Base-by-base conservation (phyloP, 2,329 filamentous ascomycete genomes). In the Fusarium annulatum region DNA sequence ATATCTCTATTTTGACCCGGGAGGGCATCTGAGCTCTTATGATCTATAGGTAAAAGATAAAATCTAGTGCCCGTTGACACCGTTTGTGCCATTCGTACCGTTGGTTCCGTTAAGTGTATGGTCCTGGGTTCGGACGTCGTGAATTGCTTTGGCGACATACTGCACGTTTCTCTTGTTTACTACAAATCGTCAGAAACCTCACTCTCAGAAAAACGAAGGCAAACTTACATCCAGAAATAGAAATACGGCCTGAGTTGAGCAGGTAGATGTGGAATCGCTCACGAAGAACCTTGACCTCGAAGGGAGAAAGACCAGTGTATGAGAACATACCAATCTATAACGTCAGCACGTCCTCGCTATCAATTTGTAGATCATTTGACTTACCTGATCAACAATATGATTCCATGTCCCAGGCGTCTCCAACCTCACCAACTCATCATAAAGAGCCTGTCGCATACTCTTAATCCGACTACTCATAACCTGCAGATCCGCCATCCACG, bases 401-500 rank as follows among this genome's bases (percentile, higher is more conserved):
- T 95, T 93, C 96, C 96, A 98, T 21, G 89, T 92, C 18, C 96
- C 95, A 0, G 96, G 96, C 0, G 96, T 98, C 23, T 89, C 90
- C 66, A 95, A 88, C 77, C 91, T 89, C 84, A 98, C 95, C n/a
- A 99, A 89, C 82, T 95, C 93, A 62, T 86, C 85, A 53, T 94
- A 89, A 76, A 99, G 86, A 7, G 89, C 90, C 78, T 90, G 90
- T 74, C 96, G 91, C 96, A 98, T 98, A 79, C 90, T 89, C 75
- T 93, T 95, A 84, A 99, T 98, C 66, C 96, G 92, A 36, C 95
- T 95, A 36, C 94, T 95, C 96, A 99, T 99, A 71, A 93, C 95
- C 61, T 89, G 88, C 74, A 99, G 87, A 83, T 99, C 95, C 34
- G 91, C 92, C 84, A 97, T 92, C 96, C 95, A 99, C 85, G 97